phyloP scores from a whole-genome alignment of 2,329 filamentous ascomycete species.

The Xenoacremonium recifei region DNA sequence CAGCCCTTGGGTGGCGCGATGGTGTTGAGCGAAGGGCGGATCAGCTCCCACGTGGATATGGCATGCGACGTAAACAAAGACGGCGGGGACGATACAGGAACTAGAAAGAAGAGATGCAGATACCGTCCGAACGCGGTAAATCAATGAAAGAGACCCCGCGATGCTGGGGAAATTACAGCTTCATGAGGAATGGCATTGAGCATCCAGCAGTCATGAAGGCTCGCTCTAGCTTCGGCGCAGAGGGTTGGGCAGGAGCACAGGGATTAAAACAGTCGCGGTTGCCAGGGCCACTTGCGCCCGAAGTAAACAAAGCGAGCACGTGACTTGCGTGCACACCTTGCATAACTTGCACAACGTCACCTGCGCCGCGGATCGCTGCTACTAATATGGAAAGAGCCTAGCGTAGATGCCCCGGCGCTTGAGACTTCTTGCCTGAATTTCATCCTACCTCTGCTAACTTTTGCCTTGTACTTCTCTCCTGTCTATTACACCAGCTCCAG shows the following conservation, averaged over 20 bases:
- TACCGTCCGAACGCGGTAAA: slow-evolving; percentile 12
- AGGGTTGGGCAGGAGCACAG: slow-evolving; percentile 16
- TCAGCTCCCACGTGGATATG: slow-evolving; percentile 11
- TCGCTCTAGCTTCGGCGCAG: slow-evolving; percentile 8
- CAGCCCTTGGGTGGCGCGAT: too few species aligned
- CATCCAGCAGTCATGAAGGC: slow-evolving; percentile 19
- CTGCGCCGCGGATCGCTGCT: too few species aligned
- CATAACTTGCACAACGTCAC: too few species aligned
- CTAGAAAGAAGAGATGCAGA: slow-evolving; percentile 7
- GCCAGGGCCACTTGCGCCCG: slow-evolving; percentile 20
- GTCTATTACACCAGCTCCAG: too few species aligned
- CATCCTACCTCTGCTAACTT: too few species aligned
- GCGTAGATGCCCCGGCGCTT: too few species aligned
- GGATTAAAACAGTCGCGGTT: slow-evolving; percentile 23
- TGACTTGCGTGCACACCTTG: too few species aligned
- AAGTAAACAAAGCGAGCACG: slow-evolving; percentile 30
- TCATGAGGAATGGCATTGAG: slow-evolving; percentile 25
- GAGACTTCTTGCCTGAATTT: too few species aligned
- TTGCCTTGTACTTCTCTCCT: too few species aligned
- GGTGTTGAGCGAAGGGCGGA: slow-evolving; percentile 9
- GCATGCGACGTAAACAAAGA: slow-evolving; percentile 24
- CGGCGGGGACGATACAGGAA: too few species aligned
- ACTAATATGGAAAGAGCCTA: too few species aligned
- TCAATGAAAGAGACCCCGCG: slow-evolving; percentile 22
- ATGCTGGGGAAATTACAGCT: slow-evolving; percentile 19